These are phyloP conservation scores for Globisporangium orthogonon DNA, from an alignment of 352 stramenopile genomes.

Conservation along the genomic window DNA sequence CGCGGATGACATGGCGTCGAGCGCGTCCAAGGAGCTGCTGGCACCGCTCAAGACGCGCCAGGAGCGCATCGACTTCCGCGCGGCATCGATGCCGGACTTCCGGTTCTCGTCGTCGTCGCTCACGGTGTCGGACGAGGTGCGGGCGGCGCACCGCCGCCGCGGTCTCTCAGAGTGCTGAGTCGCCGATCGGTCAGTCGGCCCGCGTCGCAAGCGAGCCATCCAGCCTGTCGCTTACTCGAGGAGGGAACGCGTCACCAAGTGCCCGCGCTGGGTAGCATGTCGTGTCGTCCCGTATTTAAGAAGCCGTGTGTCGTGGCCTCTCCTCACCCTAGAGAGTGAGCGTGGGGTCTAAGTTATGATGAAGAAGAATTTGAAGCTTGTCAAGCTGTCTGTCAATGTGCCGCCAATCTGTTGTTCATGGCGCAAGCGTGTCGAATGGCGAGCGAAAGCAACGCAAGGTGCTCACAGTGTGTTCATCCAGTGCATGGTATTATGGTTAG, in stretches of 20 bases:
- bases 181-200: not conserved
- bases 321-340: not conserved
- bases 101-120: slow-evolving; percentile 38
- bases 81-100: slow-evolving; percentile 61
- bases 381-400: not conserved
- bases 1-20: slow-evolving; percentile 31
- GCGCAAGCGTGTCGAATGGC: too few species aligned
- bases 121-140: slow-evolving; percentile 16
- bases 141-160: slow-evolving; percentile 20
- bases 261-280: not conserved
- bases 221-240: too few species aligned
- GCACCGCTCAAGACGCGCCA: slow-evolving; percentile 48
- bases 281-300: not conserved
- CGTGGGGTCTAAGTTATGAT: not conserved
- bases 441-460: too few species aligned
- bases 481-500: not conserved
- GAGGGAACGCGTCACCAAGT: not conserved
- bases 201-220: too few species aligned
- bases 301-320: not conserved
- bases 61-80: slow-evolving; percentile 64
- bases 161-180: slow-evolving; percentile 26
- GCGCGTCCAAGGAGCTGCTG: slow-evolving; percentile 23
- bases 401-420: not conserved
- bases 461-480: too few species aligned
- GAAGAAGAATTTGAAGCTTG: not conserved